A percentile compares a stretch with the other conserved stretches of the same genome.
phyloP scores from a whole-genome alignment of 2,329 filamentous ascomycete genomes.

The Colletotrichum orchidophilum region DNA sequence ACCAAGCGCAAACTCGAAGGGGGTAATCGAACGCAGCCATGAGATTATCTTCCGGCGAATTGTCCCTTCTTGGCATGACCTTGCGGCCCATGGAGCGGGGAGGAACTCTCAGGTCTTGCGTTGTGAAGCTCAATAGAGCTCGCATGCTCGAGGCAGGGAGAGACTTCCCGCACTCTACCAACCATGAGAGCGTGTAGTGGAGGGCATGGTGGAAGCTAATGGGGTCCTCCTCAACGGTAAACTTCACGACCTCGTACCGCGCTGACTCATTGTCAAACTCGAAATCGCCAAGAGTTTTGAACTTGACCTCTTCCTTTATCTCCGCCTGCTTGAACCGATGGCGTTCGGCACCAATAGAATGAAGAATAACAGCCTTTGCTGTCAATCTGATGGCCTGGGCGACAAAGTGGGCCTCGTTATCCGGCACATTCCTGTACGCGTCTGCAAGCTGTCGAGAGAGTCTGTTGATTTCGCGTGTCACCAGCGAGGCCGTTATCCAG shows the following conservation, averaged over 20 bases:
- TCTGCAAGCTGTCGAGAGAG: slow-evolving; percentile 90
- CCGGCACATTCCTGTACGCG: slow-evolving; percentile 77
- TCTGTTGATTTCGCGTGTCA: slow-evolving; percentile 94
- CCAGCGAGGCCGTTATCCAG: slow-evolving; percentile 95
- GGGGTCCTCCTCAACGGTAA: slow-evolving; percentile 85
- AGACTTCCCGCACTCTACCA: slow-evolving; percentile 87
- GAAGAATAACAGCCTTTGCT: slow-evolving; percentile 85
- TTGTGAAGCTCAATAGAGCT: slow-evolving; percentile 75
- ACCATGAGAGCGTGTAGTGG: slow-evolving; percentile 96
- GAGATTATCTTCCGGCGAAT: slow-evolving; percentile 78
- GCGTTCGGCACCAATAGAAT: slow-evolving; percentile 89
- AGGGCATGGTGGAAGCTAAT: slow-evolving; percentile 98
- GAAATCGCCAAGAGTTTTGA: slow-evolving; percentile 80
- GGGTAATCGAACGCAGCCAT: slow-evolving; percentile 93
- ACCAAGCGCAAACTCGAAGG: slow-evolving; percentile 91
- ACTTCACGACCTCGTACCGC: slow-evolving; percentile 79
- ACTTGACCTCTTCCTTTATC: slow-evolving; percentile 85
- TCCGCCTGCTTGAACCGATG: slow-evolving; percentile 86
- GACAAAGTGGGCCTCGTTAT: slow-evolving; percentile 74
- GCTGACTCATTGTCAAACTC: slow-evolving; percentile 75
- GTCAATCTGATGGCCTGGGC: slow-evolving; percentile 76
- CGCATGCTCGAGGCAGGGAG: slow-evolving; percentile 75
- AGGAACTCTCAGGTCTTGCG: slow-evolving; percentile 73
- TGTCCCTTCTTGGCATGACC: slow-evolving; percentile 64
- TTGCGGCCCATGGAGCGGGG: slow-evolving; percentile 70